Conservation (phyloP, 1,139 yeast genomes). For the Schizosaccharomyces versatilis region DNA sequence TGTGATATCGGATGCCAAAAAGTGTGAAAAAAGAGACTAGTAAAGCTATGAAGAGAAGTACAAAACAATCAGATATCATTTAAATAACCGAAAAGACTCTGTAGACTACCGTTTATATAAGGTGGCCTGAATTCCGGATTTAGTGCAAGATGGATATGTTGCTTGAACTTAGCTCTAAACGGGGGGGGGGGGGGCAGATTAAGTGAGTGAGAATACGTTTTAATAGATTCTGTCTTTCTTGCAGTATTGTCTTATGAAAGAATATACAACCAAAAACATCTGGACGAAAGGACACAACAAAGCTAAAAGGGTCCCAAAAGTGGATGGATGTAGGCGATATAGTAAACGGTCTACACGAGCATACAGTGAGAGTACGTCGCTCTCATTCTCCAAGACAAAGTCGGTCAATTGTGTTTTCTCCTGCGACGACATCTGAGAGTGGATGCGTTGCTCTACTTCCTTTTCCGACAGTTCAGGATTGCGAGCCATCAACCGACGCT, state of each 20-base stretch:
- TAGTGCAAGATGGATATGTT: no score
- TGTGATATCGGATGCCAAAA: no score
- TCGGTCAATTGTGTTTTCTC: conserved; percentile 42
- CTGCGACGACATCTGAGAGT: conserved; percentile 49
- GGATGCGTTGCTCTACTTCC: conserved; percentile 53
- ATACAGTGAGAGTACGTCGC: conserved; percentile 11
- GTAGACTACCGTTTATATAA: no score
- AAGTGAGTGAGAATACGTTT: no score
- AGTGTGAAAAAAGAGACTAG: no score
- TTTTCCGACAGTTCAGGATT: conserved; percentile 38
- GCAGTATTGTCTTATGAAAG: not conserved
- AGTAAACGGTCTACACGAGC: not conserved
- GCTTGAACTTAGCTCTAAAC: no score
- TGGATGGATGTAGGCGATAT: not conserved
- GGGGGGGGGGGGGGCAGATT: no score
- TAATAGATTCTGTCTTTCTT: no score
- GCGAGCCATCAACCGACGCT: conserved; percentile 38
- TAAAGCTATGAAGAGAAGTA: no score
- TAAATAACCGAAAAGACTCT: no score
- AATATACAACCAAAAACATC: not conserved
- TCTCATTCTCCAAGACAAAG: conserved; percentile 42
- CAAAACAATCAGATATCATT: no score
- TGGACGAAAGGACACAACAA: not conserved
- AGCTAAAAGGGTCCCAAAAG: not conserved
- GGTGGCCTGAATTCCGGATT: no score